These are phyloP conservation scores for Ganoderma resinaceum DNA, from an alignment of 1,284 basidiomycete genomes.

Conservation along the genomic window DNA sequence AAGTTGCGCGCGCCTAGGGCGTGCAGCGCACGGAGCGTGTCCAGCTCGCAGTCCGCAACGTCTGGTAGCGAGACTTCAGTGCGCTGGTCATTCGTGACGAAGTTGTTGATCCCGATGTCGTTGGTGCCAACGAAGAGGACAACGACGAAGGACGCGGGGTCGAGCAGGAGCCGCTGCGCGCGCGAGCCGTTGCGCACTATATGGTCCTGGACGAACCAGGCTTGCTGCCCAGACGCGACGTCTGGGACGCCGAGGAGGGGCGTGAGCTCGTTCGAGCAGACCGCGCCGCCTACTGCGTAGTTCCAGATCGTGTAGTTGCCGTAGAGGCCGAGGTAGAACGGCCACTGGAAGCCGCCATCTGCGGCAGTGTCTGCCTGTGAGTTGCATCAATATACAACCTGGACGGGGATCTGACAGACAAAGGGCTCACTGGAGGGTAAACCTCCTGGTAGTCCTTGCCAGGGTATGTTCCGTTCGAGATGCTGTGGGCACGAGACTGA, in stretches of 20 bases:
- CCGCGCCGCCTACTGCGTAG: constrained; percentile 17
- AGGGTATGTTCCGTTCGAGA: constrained; percentile 18
- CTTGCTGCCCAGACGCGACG: constrained; percentile 11
- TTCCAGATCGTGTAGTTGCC: constrained; percentile 20
- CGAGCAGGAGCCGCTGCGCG: constrained; percentile 11
- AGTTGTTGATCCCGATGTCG: constrained; percentile 17
- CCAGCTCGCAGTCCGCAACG: constrained; percentile 18
- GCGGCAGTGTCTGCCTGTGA: constrained; percentile 12
- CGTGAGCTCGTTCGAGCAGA: constrained; percentile 14
- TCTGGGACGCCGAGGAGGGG: constrained; percentile 14
- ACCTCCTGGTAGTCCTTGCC: constrained; percentile 18
- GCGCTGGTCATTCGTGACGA: constrained; percentile 14
- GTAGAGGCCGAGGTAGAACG: constrained; percentile 16
- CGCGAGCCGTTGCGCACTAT: constrained; percentile 12
- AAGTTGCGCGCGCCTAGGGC: constrained; percentile 13
- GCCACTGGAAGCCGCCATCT: constrained; percentile 19
- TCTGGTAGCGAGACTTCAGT: constrained; percentile 8
- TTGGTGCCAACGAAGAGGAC: constrained; percentile 16
- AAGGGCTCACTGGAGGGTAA: constrained; percentile 9
- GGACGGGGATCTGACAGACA: not conserved
- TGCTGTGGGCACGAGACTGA: constrained; percentile 15
- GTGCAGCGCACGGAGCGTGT: constrained; percentile 13
- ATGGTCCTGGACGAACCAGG: constrained; percentile 19
- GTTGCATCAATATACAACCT: not conserved
- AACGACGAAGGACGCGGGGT: constrained; percentile 12